Evolutionary conservation across 1,284 basidiomycete genomes (phyloP), one percentile per base, ranked within the genome.

Genomic region (Coriolopsis trogii): DNA sequence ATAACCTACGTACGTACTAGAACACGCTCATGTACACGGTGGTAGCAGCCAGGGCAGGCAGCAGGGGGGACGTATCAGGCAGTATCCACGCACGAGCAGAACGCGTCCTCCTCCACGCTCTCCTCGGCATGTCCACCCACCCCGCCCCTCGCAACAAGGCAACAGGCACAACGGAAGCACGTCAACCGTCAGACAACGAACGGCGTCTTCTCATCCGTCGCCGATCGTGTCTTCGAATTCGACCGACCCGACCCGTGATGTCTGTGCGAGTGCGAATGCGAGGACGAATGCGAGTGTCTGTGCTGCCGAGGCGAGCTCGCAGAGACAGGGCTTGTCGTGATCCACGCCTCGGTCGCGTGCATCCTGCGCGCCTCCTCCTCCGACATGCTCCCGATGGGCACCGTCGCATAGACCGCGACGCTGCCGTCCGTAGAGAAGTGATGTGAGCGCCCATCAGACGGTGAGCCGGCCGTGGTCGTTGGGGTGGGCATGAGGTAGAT

Each of bases 301-400:
- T 58, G 52, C 36, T 51, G 8, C 46, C 43, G 50, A 43, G 56
- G 51, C 12, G 51, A 41, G 26, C 41, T 50, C 18, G 36, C 37
- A 12, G 46, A 10, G 20, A 33, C 45, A 42, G 57, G 46, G 23
- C 52, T 55, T 16, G 43, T 55, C 39, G 58, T 65, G 28, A 89
- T 73, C 87, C 87, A 89, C 10, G 83, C 85, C 61, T 87, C 85
- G 26, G 73, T 81, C 21, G 84, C 84, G 39, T 74, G 74, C 52
- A 80, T 73, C n/a, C 79, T 77, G 12, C 82, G 64, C 26, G 80
- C 76, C n/a, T 77, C 70, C 30, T 72, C 63, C 28, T 80, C 76
- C 3, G 81, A 72, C 16, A 89, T 68, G 12, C 79, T 74, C 53
- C 70, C 74, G 31, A 85, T 64, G 0, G 84, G 77, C 3, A 89